phyloP scores from a whole-genome alignment of 305 asterid species.

The Lippia alba region DNA sequence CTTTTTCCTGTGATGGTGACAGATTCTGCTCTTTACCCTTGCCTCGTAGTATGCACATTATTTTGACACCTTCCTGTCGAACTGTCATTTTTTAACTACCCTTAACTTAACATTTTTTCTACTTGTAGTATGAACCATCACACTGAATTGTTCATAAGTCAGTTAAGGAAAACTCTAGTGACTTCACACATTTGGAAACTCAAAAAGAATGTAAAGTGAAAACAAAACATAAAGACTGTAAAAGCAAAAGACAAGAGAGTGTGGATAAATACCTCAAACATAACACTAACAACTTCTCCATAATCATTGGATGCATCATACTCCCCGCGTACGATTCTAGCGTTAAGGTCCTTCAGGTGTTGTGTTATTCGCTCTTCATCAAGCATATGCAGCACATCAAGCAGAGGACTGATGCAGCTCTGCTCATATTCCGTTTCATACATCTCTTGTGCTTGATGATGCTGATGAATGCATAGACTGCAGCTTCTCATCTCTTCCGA shows the following conservation, averaged over 20 bases:
- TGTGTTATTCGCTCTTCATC: constrained; percentile 87
- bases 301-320: constrained; percentile 60
- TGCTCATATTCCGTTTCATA: constrained; percentile 72
- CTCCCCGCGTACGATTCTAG: constrained; percentile 59
- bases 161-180: constrained; percentile 18
- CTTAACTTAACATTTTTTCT: neutral
- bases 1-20: constrained; percentile 6
- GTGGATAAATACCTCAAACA: constrained; percentile 78
- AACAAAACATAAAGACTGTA: neutral
- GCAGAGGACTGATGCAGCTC: constrained; percentile 81
- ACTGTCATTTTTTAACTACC: neutral
- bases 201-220: neutral
- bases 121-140: constrained; percentile 23
- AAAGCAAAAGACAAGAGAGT: constrained; percentile 25
- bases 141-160: neutral
- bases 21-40: constrained; percentile 8
- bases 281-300: constrained; percentile 79
- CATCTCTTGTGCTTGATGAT: constrained; percentile 93
- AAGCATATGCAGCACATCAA: constrained; percentile 72
- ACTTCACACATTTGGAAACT: constrained; percentile 8
- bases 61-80: neutral
- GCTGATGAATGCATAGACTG: constrained; percentile 86
- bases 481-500: constrained; percentile 80
- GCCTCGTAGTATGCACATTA: constrained; percentile 15
- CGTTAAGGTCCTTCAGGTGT: constrained; percentile 78